Evolutionary conservation across 768 basidiomycete species (phyloP), one percentile per base, ranked within the genome.

Genomic region (Podaxis carcinomalis): DNA sequence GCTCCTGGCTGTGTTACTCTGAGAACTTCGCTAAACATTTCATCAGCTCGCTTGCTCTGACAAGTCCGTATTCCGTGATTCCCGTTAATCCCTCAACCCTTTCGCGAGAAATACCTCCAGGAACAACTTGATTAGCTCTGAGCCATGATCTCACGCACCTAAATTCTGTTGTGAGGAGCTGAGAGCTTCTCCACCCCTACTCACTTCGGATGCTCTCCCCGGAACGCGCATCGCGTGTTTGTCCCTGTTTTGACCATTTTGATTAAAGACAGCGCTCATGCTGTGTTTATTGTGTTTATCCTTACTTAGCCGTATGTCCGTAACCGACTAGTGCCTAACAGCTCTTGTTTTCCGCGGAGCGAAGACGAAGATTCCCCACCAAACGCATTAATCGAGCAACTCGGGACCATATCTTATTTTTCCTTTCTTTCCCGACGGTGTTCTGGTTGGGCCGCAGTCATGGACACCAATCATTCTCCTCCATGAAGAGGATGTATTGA

Each of bases 1-100:
- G 44, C 32, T 54, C 52, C 53, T 61, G 53, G 52, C 53, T 61
- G 59, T 61, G 59, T 60, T 60, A 53, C 59, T 53, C 44, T 60
- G 59, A n/a, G 57, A 53, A 53, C 59, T 42, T 53, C 59, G 59
- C 59, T 53, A 53, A 44, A 42, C 25, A 50, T 7, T 5, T 40
- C 40, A 52, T 60, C 51, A 60, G 16, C 51, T 60, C 59, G 59
- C 59, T 60, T 60, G 51, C 42, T 42, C 37, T 42, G 35, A 49
- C 46, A 60, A 42, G 37, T 53, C 59, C 57, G 57, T 53, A 13
- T 35, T 37, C 59, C 42, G 51, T 50, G 59, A 60, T 60, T 50
- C 39, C 27, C 27, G 51, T 60, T 60, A 44, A 53, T 53, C 35
- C 54, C 23, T 13, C 42, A 52, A 11, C 35, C 44, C 49, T 10